Evolutionary conservation across 2,329 filamentous ascomycete genomes (phyloP).

Genomic region (Sporothrix dimorphospora): DNA sequence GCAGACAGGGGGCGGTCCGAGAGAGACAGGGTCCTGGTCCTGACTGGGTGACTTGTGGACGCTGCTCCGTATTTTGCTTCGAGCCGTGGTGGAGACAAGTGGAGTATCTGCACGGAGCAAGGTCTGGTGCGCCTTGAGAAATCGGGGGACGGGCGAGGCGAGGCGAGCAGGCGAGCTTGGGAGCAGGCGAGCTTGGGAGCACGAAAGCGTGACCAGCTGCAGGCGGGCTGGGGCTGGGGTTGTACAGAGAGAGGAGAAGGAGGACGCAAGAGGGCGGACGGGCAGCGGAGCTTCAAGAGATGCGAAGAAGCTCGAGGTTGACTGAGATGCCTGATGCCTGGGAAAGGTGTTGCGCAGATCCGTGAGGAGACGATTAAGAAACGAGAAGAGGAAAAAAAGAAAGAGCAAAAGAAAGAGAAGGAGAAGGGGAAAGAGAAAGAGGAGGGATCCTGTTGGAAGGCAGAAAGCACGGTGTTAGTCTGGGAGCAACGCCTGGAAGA

Average conservation of each 20-base stretch:
- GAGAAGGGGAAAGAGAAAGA: neutral
- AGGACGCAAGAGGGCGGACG: neutral
- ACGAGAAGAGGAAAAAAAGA: neutral
- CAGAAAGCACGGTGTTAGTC: conserved; percentile 12
- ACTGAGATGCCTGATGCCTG: neutral
- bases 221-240: neutral
- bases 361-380: neutral
- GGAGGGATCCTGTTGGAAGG: conserved; percentile 1
- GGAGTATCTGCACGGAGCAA: neutral
- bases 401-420: neutral
- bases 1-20: conserved; percentile 8
- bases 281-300: neutral
- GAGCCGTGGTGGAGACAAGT: conserved; percentile 26
- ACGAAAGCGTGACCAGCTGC: conserved; percentile 22
- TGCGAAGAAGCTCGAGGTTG: conserved; percentile 7
- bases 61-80: conserved; percentile 16
- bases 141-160: neutral
- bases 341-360: neutral
- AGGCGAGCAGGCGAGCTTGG: conserved; percentile 20
- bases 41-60: neutral
- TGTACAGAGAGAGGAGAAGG: neutral
- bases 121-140: conserved; percentile 17
- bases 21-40: conserved; percentile 4
- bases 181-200: conserved; percentile 13
- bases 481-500: neutral